These are phyloP conservation scores for Porodaedalea pini DNA, from an alignment of 1,284 basidiomycete species.

Conservation along the genomic window DNA sequence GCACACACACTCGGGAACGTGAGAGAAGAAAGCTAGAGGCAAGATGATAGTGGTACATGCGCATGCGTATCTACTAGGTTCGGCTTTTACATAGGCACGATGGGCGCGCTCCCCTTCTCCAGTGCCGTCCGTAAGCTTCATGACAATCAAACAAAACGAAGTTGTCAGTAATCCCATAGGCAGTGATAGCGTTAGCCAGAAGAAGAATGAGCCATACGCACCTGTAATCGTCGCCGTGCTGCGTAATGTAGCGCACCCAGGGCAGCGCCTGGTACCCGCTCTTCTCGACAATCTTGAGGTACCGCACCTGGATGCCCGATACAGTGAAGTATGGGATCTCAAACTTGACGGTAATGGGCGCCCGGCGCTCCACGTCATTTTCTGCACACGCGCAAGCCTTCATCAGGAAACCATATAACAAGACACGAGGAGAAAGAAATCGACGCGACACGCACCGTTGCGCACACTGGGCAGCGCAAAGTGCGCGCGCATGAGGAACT, in stretches of 20 bases:
- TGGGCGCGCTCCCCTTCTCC: conserved; percentile 72
- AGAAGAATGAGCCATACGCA: conserved; percentile 29
- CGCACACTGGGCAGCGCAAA: conserved; percentile 90
- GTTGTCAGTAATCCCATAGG: no score
- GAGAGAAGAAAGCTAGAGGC: no score
- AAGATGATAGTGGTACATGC: no score
- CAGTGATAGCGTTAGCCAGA: not conserved
- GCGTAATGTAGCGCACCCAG: conserved; percentile 91
- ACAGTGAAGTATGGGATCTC: conserved; percentile 99
- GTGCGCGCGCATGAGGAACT: conserved; percentile 95
- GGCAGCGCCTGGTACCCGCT: conserved; percentile 93
- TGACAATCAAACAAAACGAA: conserved; percentile 9
- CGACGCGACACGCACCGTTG: conserved; percentile 54
- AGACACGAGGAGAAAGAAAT: not conserved
- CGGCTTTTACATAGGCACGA: conserved; percentile 44
- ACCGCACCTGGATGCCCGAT: conserved; percentile 95
- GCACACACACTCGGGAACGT: no score
- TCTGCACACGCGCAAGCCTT: conserved; percentile 37
- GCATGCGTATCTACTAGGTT: no score
- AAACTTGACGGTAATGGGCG: conserved; percentile 95
- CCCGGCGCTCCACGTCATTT: conserved; percentile 84
- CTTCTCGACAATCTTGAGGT: conserved; percentile 98
- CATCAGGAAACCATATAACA: not conserved
- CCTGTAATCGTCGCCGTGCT: conserved; percentile 97
- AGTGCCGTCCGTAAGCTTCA: conserved; percentile 68